phyloP scores from a whole-genome alignment of 208 protist genomes.

The Endotrypanum monterogeii region DNA sequence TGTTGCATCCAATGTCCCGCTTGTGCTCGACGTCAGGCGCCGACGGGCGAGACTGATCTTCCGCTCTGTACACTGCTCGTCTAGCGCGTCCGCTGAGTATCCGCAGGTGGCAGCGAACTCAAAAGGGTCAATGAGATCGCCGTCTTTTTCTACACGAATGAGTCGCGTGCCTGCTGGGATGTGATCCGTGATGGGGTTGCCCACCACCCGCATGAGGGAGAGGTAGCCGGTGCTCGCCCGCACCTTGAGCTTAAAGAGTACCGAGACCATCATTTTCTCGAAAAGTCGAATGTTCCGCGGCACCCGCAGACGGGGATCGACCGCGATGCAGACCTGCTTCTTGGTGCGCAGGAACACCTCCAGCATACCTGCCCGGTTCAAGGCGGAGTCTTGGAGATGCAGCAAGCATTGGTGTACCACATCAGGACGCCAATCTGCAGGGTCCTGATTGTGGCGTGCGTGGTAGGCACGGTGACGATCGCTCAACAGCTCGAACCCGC shows the following conservation, averaged over 20 bases:
- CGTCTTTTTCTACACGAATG: conserved; percentile 86
- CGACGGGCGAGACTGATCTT: conserved; percentile 31
- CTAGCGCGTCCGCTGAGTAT: conserved; percentile 18
- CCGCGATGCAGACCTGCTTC: conserved; percentile 94
- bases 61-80: conserved; percentile 18
- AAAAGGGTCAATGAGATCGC: conserved; percentile 74
- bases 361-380: conserved; percentile 98
- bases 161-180: conserved; percentile 90
- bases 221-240: conserved; percentile 84
- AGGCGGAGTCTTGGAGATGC: conserved; percentile 97
- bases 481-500: conserved; percentile 96
- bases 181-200: conserved; percentile 98
- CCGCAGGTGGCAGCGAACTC: conserved; percentile 54
- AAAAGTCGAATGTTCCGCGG: conserved; percentile 99
- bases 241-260: conserved; percentile 98
- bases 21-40: conserved; percentile 35
- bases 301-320: conserved; percentile 97
- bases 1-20: conserved; percentile 15
- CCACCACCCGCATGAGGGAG: conserved; percentile 97
- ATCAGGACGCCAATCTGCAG: conserved; percentile 96
- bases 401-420: conserved; percentile 99
- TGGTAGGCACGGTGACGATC: conserved; percentile 96
- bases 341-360: conserved; percentile 97
- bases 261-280: conserved; percentile 98
- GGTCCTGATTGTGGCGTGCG: conserved; percentile 93